Evolutionary conservation across 2,329 filamentous ascomycete species (phyloP).

Genomic region (Parafenestella ontariensis): DNA sequence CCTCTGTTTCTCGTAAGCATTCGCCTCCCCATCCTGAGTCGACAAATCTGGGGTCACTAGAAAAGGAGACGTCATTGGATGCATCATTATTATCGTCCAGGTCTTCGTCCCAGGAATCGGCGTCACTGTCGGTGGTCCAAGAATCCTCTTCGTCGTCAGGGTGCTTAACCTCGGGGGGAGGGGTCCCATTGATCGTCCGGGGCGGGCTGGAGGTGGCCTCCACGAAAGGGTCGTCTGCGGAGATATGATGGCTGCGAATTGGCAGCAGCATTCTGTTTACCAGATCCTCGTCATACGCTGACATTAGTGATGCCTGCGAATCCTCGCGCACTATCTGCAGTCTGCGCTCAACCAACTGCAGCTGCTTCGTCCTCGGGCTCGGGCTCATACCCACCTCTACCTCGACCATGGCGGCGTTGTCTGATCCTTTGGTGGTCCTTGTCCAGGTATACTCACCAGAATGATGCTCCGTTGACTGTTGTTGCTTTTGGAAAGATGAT

Average conservation of each 20-base stretch:
- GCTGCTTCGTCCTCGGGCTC: slow-evolving; percentile 29
- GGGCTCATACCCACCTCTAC: slow-evolving; percentile 24
- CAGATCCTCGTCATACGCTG: slow-evolving; percentile 45
- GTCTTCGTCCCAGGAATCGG: slow-evolving; percentile 46
- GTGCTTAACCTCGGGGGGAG: slow-evolving; percentile 4
- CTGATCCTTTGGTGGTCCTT: slow-evolving; percentile 21
- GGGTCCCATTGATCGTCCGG: slow-evolving; percentile 17
- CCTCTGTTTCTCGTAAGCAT: slow-evolving; percentile 93
- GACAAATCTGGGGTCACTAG: slow-evolving; percentile 68
- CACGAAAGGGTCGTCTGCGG: slow-evolving; percentile 21
- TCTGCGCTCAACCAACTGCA: slow-evolving; percentile 27
- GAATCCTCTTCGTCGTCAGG: slow-evolving; percentile 28
- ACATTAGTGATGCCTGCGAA: slow-evolving; percentile 40
- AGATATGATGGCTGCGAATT: slow-evolving; percentile 48
- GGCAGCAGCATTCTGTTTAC: slow-evolving; percentile 52
- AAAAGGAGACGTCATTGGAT: slow-evolving; percentile 64
- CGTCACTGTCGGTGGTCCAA: slow-evolving; percentile 50
- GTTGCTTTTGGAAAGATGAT: slow-evolving; percentile 25
- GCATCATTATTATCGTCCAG: slow-evolving; percentile 58
- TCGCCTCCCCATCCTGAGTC: slow-evolving; percentile 77
- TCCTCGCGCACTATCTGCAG: slow-evolving; percentile 34
- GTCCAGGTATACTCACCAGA: slow-evolving; percentile 57
- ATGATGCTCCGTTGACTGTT: slow-evolving; percentile 56
- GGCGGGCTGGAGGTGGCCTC: slow-evolving; percentile 3
- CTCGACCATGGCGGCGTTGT: slow-evolving; percentile 2